These are phyloP conservation scores for Pulveroboletus ravenelii DNA, from an alignment of 768 basidiomycete genomes.

Conservation along the genomic window DNA sequence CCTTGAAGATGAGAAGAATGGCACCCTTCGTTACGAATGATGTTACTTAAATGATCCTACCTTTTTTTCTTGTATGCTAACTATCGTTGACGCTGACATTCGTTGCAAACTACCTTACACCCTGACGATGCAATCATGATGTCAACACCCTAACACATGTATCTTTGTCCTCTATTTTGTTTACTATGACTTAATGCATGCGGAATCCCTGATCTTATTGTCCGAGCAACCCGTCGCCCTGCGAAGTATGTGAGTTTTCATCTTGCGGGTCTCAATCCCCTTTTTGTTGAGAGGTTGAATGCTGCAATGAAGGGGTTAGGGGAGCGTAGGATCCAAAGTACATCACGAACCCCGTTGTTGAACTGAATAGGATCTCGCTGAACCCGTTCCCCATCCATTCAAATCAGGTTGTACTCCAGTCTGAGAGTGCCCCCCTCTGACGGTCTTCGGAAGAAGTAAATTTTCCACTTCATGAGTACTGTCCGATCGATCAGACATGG, in stretches of 20 bases:
- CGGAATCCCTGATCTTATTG: background rate
- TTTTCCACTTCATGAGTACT: slow-evolving; percentile 74
- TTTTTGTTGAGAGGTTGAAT: slow-evolving; percentile 40
- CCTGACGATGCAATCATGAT: slow-evolving; percentile 1
- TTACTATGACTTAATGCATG: slow-evolving; percentile 16
- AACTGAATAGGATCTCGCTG: slow-evolving; percentile 19
- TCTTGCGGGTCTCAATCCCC: slow-evolving; percentile 46
- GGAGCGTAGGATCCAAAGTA: background rate
- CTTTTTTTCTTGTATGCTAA: background rate
- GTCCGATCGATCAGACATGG: slow-evolving; percentile 55
- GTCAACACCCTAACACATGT: slow-evolving; percentile 17
- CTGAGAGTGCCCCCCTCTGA: slow-evolving; percentile 15
- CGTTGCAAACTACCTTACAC: slow-evolving; percentile 12
- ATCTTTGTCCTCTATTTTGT: slow-evolving; percentile 15
- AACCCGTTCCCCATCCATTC: slow-evolving; percentile 36
- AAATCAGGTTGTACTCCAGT: slow-evolving; percentile 19
- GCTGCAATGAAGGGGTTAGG: slow-evolving; percentile 27
- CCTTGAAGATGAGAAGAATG: slow-evolving; percentile 79
- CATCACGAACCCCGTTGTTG: slow-evolving; percentile 27
- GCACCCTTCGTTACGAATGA: slow-evolving; percentile 44
- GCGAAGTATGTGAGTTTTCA: slow-evolving; percentile 3
- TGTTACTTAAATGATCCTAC: background rate
- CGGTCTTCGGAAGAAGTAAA: slow-evolving; percentile 38
- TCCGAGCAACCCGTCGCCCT: background rate
- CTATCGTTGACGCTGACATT: slow-evolving; percentile 11